A percentile compares a stretch with the other conserved stretches of the same genome.
Evolutionary conservation across 106 monocot species (phyloP).

Genomic region (Acanthochlamys bracteata): DNA sequence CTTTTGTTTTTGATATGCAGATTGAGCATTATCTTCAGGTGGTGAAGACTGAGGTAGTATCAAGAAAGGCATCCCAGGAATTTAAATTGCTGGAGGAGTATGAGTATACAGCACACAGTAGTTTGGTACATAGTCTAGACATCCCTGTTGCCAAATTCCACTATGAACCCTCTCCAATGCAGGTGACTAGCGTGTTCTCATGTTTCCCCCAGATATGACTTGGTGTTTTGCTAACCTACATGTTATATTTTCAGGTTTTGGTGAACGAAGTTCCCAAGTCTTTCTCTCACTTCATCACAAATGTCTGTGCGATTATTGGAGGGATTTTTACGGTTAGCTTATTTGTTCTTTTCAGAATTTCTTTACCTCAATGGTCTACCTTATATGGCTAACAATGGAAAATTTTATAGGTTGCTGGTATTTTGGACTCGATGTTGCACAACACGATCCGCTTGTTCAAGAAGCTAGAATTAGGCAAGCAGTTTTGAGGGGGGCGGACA

Average conservation of each 20-base stretch:
- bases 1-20: conserved; percentile 21
- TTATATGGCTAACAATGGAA: neutral
- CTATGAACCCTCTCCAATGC: conserved; percentile 91
- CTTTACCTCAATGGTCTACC: neutral
- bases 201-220: neutral
- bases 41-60: conserved; percentile 73
- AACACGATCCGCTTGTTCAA: conserved; percentile 52
- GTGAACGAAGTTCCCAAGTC: conserved; percentile 73
- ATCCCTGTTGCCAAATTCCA: conserved; percentile 89
- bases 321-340: conserved; percentile 84
- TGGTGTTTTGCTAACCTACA: neutral
- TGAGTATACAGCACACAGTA: conserved; percentile 93
- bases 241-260: conserved; percentile 44
- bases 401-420: conserved; percentile 68
- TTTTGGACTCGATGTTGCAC: conserved; percentile 61
- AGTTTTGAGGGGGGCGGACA: conserved; percentile 25
- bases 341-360: neutral
- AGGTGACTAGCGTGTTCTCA: conserved; percentile 23
- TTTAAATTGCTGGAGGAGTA: conserved; percentile 72
- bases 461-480: conserved; percentile 61
- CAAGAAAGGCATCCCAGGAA: conserved; percentile 40
- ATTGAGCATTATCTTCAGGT: conserved; percentile 96
- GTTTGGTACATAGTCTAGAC: conserved; percentile 63
- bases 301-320: conserved; percentile 94
- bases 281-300: conserved; percentile 94